Base-by-base conservation (phyloP, 2,329 filamentous ascomycete species). In the Penicillium sp. region DNA sequence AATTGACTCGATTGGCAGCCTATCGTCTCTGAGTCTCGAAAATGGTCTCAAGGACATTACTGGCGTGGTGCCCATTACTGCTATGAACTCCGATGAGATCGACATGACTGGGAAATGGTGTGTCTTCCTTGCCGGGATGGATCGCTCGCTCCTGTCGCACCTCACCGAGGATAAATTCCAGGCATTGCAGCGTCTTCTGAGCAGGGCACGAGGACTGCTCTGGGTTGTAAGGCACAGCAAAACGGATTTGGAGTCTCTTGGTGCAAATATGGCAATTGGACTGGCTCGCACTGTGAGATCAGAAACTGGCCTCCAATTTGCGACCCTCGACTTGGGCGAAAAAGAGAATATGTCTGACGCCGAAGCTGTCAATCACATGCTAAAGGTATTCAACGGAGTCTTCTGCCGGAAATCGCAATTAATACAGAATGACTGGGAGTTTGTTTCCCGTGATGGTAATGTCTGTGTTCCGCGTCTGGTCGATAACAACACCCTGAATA, bases 211-310 rank as follows among this genome's bases (percentile, higher is more conserved):
- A 40, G 62, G 62, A 7, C 36, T 64, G 6, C 34, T 64, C 6
- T 64, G 62, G 62, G 44, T 51, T 39, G 54, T 59, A n/a, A 54
- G 62, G 1, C 62, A 64, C 34, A 57, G 39, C 11, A 60, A 58
- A 34, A 27, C 44, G 1, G 53, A 63, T 18, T 36, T 53, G 0
- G 50, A 60, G 23, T 59, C 56, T 8, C 56, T 63, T 9, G 58
- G 55, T 3, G 57, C 59, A 5, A 63, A 63, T 18, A 64, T 64
- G 62, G 50, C 56, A 1, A 60, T 64, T 39, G 62, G 62, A 11
- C 38, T 64, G 2, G 61, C 62, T n/a, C 61, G 62, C 14, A 64
- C 62, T 3, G 58, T 64, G 18, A 47, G 62, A 43, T 63, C 61
- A 3, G 62, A 64, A 41, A 64, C 57, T 1, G 61, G 61, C 7